Evolutionary conservation across 192 early-diverging fungal species (phyloP).

Genomic region (Entophlyctis luteolus): DNA sequence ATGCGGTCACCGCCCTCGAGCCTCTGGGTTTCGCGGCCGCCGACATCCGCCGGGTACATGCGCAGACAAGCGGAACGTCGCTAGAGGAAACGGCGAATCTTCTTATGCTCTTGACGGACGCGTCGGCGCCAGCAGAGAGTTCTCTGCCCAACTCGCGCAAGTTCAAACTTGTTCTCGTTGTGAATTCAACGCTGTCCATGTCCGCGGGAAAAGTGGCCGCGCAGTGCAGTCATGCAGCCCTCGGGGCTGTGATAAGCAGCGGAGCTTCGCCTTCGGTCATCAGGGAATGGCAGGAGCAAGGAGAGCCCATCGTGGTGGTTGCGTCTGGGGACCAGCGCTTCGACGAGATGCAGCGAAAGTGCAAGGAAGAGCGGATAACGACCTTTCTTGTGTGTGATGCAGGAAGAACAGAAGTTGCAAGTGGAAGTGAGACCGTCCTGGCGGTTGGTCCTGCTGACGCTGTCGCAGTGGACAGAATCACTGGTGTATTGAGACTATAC

Average conservation of each 20-base stretch:
- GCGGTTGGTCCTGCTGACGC: slow-evolving; percentile 7
- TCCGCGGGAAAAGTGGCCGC: slow-evolving; percentile 84
- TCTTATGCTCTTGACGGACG: neutral
- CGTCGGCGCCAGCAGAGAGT: neutral
- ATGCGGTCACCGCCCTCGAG: neutral
- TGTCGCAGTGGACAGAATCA: neutral
- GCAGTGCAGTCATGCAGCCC: slow-evolving; percentile 79
- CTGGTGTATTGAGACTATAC: slow-evolving; percentile 1
- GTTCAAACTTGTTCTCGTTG: slow-evolving; percentile 55
- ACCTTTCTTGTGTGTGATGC: slow-evolving; percentile 8
- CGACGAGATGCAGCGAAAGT: neutral
- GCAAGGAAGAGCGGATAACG: neutral
- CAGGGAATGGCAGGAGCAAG: neutral
- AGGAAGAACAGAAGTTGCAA: slow-evolving; percentile 11
- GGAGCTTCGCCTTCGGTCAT: neutral
- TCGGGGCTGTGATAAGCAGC: slow-evolving; percentile 42
- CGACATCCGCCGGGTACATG: neutral
- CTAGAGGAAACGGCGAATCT: slow-evolving; percentile 5
- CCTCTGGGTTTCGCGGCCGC: slow-evolving; percentile 4
- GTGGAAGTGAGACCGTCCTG: slow-evolving; percentile 19
- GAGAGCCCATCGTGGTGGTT: slow-evolving; percentile 18
- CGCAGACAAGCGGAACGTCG: neutral
- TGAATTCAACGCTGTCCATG: slow-evolving; percentile 77
- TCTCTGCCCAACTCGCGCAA: neutral
- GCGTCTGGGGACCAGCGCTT: slow-evolving; percentile 1